A percentile compares a stretch with the other conserved stretches of the same genome.
Evolutionary conservation across 208 protist species (phyloP).

Genomic region (Herpetomonas samuelpessoai): DNA sequence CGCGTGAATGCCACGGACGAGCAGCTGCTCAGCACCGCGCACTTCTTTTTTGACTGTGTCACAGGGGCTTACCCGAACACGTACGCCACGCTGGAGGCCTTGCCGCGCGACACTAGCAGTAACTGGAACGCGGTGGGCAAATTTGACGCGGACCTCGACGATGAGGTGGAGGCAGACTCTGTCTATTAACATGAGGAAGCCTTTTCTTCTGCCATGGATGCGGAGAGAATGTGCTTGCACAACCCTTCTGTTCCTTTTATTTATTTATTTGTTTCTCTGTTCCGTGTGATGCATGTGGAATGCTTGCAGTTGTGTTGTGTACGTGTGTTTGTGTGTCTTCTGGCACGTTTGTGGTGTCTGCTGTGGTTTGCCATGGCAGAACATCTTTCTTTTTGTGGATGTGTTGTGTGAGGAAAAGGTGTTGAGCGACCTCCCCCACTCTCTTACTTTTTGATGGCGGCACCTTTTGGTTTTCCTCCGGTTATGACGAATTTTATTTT

Average conservation of each 20-base stretch:
- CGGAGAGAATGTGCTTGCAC: no score
- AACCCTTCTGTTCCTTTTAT: no score
- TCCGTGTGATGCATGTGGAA: no score
- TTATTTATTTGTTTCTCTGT: neutral
- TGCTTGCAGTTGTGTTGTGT: no score
- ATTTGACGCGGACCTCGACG: conserved; percentile 89
- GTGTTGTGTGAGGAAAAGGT: no score
- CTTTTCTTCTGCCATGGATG: no score
- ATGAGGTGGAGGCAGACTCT: conserved; percentile 78
- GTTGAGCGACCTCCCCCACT: no score
- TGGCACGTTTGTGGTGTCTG: neutral
- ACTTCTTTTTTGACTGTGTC: conserved; percentile 77
- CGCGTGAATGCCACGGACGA: conserved; percentile 63
- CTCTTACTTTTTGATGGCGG: neutral
- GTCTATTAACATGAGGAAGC: conserved; percentile 64
- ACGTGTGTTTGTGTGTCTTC: neutral
- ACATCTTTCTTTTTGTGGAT: neutral
- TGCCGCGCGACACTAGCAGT: conserved; percentile 51
- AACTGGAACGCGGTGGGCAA: conserved; percentile 60
- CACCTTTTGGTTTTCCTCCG: neutral
- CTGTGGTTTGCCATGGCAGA: neutral
- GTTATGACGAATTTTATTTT: neutral
- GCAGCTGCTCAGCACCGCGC: conserved; percentile 75
- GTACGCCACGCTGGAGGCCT: conserved; percentile 24
- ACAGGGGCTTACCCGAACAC: conserved; percentile 36